Evolutionary conservation across 495 filamentous ascomycete species (phyloP), one percentile per base, ranked within the genome.

Genomic region (Xylaria bambusicola): DNA sequence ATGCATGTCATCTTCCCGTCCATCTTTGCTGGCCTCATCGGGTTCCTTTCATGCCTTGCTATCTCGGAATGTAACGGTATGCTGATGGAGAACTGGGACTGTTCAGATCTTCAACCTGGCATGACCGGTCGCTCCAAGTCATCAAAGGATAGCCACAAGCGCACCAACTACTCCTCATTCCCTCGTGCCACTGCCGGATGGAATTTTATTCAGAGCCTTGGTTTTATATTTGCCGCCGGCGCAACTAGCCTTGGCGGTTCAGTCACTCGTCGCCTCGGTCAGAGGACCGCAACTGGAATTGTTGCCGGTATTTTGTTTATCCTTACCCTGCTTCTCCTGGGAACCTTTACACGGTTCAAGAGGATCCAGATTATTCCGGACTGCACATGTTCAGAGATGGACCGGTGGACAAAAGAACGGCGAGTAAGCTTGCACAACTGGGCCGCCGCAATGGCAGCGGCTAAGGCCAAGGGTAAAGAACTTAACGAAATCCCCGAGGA

Each of bases 51-150:
- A 2, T 86, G 84, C 40, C 80, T 92, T 21, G 88, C 86, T 27
- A 86, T 92, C 41, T 83, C 88, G 9, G 89, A 92, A 71, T 90
- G 87, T 70, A 80, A 87, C 58, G 86, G 88, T 4, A 74, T 92
- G 50, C 79, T 92, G 71, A 92, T 91, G 89, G 89, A 92, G 65
- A 86, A 86, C 18, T 92, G 84, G 67, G 89, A 92, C 68, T 87
- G 85, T 6, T 89, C 86, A 20, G 89, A 92, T 63, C 78, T 90
- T 1, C 86, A 73, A 41, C 72, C 79, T 10, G 69, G 88, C 66
- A 83, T 86, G 77, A 85, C 85, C 51, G 80, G 83, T 48, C 75
- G 78, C 17, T 76, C 74, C 53, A 78, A 66, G 33, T 73, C 75
- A 57, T 70, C 73, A 41, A 85, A 84, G 62, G 63, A 64, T 33